These are phyloP conservation scores for Metarhizium humberi DNA, from an alignment of 2,329 filamentous ascomycete genomes.

Conservation along the genomic window DNA sequence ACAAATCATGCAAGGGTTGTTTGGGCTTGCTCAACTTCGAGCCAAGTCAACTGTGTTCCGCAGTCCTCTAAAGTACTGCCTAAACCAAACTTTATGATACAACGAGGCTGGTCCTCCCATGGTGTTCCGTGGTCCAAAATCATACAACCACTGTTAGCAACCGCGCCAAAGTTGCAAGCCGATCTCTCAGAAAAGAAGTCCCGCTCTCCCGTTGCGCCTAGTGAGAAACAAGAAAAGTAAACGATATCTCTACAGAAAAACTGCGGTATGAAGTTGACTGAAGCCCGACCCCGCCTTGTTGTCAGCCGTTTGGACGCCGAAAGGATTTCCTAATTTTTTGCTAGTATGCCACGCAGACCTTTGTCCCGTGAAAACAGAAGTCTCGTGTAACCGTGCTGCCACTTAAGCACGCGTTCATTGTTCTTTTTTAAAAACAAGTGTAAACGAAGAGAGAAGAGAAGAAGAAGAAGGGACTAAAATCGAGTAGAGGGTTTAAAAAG, in stretches of 20 bases:
- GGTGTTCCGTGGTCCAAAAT: slow-evolving; percentile 1
- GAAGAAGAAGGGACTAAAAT: slow-evolving; percentile 7
- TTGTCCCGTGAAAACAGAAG: background rate
- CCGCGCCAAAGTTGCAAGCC: background rate
- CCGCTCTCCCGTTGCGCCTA: slow-evolving; percentile 4
- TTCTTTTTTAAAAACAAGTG: slow-evolving; percentile 3
- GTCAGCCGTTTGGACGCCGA: background rate
- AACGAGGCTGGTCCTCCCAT: background rate
- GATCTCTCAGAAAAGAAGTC: background rate
- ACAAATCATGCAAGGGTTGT: background rate
- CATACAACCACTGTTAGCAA: slow-evolving; percentile 3
- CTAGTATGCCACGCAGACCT: background rate
- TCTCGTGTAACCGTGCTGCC: background rate
- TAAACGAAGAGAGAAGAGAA: background rate
- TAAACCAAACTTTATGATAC: slow-evolving; percentile 4
- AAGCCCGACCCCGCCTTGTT: background rate
- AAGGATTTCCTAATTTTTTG: background rate
- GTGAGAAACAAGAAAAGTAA: background rate
- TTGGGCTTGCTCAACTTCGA: background rate
- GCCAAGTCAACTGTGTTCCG: background rate
- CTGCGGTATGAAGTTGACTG: background rate
- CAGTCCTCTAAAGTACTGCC: slow-evolving; percentile 1
- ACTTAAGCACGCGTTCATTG: slow-evolving; percentile 1
- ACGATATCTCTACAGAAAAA: background rate
- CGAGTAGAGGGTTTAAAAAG: slow-evolving; percentile 6